phyloP scores from a whole-genome alignment of 2,329 filamentous ascomycete genomes.

The Aspergillus sp. region DNA sequence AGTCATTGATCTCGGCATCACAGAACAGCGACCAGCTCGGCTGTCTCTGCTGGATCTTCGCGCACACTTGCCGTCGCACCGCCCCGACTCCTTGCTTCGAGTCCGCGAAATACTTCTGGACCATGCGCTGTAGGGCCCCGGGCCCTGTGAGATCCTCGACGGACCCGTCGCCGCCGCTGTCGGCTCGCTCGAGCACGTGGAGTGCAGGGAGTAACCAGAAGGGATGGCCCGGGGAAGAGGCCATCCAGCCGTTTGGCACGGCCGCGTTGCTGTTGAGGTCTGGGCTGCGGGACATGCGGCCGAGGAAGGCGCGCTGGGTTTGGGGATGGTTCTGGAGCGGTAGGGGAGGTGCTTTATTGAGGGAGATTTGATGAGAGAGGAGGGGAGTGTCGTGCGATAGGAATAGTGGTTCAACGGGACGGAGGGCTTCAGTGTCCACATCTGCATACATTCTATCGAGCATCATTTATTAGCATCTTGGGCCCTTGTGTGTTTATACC shows the following conservation, averaged over 20 bases:
- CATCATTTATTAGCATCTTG: neutral
- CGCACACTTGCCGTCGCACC: conserved; percentile 10
- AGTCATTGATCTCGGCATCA: conserved; percentile 3
- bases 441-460: conserved; percentile 21
- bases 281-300: conserved; percentile 17
- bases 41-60: conserved; percentile 8
- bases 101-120: conserved; percentile 14
- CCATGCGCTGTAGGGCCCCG: conserved; percentile 11
- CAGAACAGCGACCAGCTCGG: conserved; percentile 16
- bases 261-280: conserved; percentile 16
- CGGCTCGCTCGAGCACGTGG: conserved; percentile 16
- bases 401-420: conserved; percentile 16
- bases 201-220: conserved; percentile 22
- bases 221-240: conserved; percentile 20
- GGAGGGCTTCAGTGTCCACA: conserved; percentile 22
- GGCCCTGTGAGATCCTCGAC: conserved; percentile 20
- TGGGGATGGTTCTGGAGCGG: neutral
- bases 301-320: conserved; percentile 19
- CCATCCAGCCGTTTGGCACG: conserved; percentile 24
- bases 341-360: neutral
- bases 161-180: conserved; percentile 18
- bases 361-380: conserved; percentile 3
- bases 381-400: conserved; percentile 13
- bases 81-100: conserved; percentile 1
- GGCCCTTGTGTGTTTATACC: too few species aligned